Percentiles rank a stretch among this genome's conserved stretches.
Evolutionary conservation across 2,329 filamentous ascomycete species (phyloP).

Genomic region (Hypoxylon sp.): DNA sequence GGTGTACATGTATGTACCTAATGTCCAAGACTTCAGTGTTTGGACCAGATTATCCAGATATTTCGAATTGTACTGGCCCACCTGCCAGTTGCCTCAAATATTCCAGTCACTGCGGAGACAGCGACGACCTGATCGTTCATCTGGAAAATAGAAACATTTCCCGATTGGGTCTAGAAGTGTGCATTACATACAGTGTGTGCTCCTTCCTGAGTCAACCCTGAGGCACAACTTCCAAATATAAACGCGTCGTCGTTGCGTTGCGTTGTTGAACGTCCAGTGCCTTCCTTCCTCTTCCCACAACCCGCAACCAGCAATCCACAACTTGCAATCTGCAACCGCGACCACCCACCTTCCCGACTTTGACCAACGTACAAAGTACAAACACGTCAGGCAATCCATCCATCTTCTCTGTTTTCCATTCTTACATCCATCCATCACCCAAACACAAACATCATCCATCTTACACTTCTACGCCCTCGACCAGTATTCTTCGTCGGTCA

Average conservation of each 20-base stretch:
- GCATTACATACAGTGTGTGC: conserved; percentile 8
- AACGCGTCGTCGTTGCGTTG: conserved; percentile 17
- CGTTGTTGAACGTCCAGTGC: conserved; percentile 23
- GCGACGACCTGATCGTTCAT: background rate
- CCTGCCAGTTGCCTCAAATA: conserved; percentile 1
- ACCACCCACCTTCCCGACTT: conserved; percentile 6
- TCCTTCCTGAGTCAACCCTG: conserved; percentile 24
- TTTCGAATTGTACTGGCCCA: conserved; percentile 2
- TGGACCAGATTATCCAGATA: background rate
- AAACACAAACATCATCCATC: conserved; percentile 10
- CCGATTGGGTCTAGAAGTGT: conserved; percentile 26
- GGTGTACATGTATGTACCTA: too few relatives aligned
- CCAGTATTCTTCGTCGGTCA: conserved; percentile 40
- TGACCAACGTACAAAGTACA: conserved; percentile 19
- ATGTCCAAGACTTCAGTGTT: too few relatives aligned
- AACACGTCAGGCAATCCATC: conserved; percentile 24
- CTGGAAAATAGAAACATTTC: conserved; percentile 15
- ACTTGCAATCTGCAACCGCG: conserved; percentile 7
- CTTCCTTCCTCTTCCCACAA: conserved; percentile 26
- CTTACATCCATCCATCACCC: conserved; percentile 5
- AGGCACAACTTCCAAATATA: conserved; percentile 33
- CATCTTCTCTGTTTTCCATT: conserved; percentile 8
- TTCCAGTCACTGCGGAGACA: conserved; percentile 14
- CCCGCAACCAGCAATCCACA: conserved; percentile 3
- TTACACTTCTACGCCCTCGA: conserved; percentile 18